Percentiles rank a stretch among this genome's conserved stretches.
Conservation (phyloP, 176 grass and related monocot species). For the Avena eriantha region DNA sequence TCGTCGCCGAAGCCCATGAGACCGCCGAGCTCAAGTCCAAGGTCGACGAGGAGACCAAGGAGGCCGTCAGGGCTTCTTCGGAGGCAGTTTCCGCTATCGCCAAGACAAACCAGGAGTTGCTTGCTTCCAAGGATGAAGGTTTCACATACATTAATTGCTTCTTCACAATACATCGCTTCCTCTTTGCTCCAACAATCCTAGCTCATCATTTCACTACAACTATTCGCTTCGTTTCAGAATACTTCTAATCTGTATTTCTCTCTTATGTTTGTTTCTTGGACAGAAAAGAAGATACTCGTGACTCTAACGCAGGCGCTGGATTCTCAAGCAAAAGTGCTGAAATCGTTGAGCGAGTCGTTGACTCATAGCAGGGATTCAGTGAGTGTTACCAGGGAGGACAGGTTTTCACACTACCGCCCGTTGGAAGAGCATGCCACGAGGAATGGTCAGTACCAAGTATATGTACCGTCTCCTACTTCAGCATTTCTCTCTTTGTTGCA, state of each 20-base stretch:
- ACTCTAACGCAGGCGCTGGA: constrained; percentile 77
- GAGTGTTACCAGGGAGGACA: constrained; percentile 31
- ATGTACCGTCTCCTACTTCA: background rate
- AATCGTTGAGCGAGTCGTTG: constrained; percentile 72
- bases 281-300: constrained; percentile 90
- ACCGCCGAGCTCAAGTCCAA: constrained; percentile 33
- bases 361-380: constrained; percentile 47
- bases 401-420: constrained; percentile 61
- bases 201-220: background rate
- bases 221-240: background rate
- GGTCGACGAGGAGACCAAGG: constrained; percentile 64
- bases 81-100: constrained; percentile 74
- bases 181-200: background rate
- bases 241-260: background rate
- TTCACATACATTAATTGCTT: background rate
- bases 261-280: background rate
- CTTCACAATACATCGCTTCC: background rate
- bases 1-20: constrained; percentile 63
- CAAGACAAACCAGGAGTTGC: constrained; percentile 72
- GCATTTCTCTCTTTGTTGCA: background rate
- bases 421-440: constrained; percentile 61
- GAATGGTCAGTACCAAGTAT: constrained; percentile 74
- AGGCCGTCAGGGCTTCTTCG: constrained; percentile 73
- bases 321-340: constrained; percentile 87
- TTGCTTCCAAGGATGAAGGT: constrained; percentile 89